phyloP scores from a whole-genome alignment of 2,329 filamentous ascomycete species.

The Alternaria sp. region DNA sequence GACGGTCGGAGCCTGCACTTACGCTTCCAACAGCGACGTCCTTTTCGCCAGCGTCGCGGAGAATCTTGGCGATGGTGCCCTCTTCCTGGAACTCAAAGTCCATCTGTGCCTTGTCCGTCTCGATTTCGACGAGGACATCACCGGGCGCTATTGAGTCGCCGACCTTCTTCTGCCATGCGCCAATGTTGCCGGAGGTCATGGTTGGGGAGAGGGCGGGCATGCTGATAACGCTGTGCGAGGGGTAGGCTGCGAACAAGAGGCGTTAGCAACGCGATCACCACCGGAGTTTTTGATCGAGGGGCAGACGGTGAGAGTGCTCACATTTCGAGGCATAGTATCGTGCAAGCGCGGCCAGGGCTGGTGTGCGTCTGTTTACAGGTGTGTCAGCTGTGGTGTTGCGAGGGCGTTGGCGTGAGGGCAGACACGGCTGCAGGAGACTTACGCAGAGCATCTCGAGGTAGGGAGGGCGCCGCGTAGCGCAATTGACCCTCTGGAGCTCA shows the following conservation, averaged over 20 bases:
- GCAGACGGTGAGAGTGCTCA: slow-evolving; percentile 49
- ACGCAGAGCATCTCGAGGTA: slow-evolving; percentile 44
- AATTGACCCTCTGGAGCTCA: slow-evolving; percentile 51
- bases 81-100: slow-evolving; percentile 99
- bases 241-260: slow-evolving; percentile 73
- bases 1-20: slow-evolving; percentile 44
- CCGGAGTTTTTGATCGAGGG: not conserved
- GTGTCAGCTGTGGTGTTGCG: slow-evolving; percentile 36
- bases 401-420: not conserved
- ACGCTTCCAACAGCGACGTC: slow-evolving; percentile 94
- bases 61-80: slow-evolving; percentile 90
- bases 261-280: slow-evolving; percentile 40
- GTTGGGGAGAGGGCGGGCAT: slow-evolving; percentile 99
- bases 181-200: slow-evolving; percentile 97
- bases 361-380: slow-evolving; percentile 51
- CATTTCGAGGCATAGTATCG: slow-evolving; percentile 75
- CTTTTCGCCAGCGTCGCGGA: slow-evolving; percentile 93
- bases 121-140: slow-evolving; percentile 96
- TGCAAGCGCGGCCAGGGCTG: slow-evolving; percentile 66
- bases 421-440: slow-evolving; percentile 45
- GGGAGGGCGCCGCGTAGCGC: slow-evolving; percentile 57
- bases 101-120: slow-evolving; percentile 99
- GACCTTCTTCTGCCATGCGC: slow-evolving; percentile 95
- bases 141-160: slow-evolving; percentile 88
- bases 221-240: slow-evolving; percentile 91